Base-by-base conservation (phyloP, 495 filamentous ascomycete species). In the Xylaria castorea region DNA sequence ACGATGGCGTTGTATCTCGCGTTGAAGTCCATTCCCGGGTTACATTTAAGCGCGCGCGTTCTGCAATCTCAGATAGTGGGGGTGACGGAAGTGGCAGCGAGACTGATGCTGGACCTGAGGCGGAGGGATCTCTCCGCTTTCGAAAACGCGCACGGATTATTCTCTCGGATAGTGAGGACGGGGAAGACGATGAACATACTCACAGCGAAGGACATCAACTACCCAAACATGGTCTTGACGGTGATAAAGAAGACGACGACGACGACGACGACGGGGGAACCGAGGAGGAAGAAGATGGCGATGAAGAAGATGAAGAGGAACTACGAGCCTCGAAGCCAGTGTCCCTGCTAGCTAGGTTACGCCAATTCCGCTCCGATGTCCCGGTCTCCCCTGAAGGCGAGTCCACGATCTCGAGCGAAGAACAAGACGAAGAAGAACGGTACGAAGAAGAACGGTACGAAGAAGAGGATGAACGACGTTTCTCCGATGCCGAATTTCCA, bases 391-490 rank as follows among this genome's bases (percentile, higher is more conserved):
- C 74, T 7, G 68, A 62, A 6, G 66, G 70, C 44, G 75, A 73
- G 18, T 51, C 66, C 11, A 34, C 30, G 9, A 27, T 34, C 9
- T 68, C 71, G 36, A 58, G 42, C 25, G 75, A 67, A 1, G 75
- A 66, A 32, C 64, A 70, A 12, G 78, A 74, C 5, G 67, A 70
- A 11, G 66, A 69, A 14, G 73, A 71, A 20, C 75, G 77, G 5
- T 77, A 77, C 1, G 78, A 76, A 27, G 76, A 75, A 2, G 38
- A 42, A n/a, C n/a, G n/a, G n/a, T n/a, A n/a, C n/a, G n/a, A n/a
- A n/a, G n/a, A n/a, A n/a, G 80, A 71, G 9, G 75, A 75, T 2
- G 80, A 76, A 5, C 71, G 72, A 32, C 18, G 27, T 32, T 25
- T 67, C 11, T 20, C 61, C 61, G 42, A 58, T 61, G 58, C 44